Evolutionary conservation across 306 rosid genomes (phyloP), one percentile per base, ranked within the genome.

Genomic region (Begonia loranthoides): DNA sequence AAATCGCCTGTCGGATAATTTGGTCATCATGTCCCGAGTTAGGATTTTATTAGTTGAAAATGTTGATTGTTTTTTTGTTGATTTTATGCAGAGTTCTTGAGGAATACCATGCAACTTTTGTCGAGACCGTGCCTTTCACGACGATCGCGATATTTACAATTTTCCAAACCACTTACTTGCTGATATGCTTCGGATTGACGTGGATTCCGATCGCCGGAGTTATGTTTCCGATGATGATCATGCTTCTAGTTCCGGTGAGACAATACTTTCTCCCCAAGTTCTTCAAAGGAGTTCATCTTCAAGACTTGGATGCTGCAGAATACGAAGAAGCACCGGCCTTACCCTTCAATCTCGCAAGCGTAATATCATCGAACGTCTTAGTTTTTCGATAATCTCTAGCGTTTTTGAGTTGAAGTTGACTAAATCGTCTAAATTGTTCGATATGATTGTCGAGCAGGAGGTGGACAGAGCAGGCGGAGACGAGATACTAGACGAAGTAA

Each of bases 81-180:
- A 52, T 47, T 57, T 64, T 13, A 21, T 66, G 78, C 70, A 92
- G 99, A 75, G 99, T 92, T 57, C 96, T 92, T 49, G 96, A 86
- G 83, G 84, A 92, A 43, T 72, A 83, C 74, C 99, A 92, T 55
- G 96, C 94, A 36, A 77, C 94, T 12, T 92, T 92, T 49, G 88
- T 92, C n/a, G 99, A 92, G 68, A 92, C 94, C n/a, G 99, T 92
- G 58, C 96, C 99, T 33, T 82, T 92, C 80, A 86, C 70, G 77
- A 57, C 94, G 22, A 86, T 92, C 44, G 96, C 71, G 40, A 40
- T 15, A 45, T 86, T 92, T 63, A 92, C 99, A 55, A 36, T 80
- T 19, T 86, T 92, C 79, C 99, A 92, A 65, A 80, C 93, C 14
- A 11, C 55, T 38, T 92, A 92, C 63, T 74, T 92, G 78, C 77